Conservation (phyloP, 148 eudicot species). For the Polygonum aviculare region DNA sequence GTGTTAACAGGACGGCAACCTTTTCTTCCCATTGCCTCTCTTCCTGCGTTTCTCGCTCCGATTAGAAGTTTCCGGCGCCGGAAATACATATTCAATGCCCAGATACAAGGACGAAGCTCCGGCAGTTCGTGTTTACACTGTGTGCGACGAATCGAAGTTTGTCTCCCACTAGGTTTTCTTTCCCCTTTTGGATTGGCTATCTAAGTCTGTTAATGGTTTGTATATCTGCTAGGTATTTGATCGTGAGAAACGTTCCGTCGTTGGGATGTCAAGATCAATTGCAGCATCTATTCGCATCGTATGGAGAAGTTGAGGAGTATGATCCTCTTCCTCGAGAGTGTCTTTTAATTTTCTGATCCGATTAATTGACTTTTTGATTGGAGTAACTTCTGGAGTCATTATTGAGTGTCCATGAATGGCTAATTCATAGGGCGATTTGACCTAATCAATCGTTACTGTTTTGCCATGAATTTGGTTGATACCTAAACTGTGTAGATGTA, state of each 20-base stretch:
- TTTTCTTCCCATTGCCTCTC: not conserved
- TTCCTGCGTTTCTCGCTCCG: not conserved
- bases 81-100: slow-evolving; percentile 23
- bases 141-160: slow-evolving; percentile 96
- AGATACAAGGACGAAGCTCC: slow-evolving; percentile 58
- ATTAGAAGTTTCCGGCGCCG: not conserved
- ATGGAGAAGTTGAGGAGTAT: slow-evolving; percentile 87
- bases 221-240: slow-evolving; percentile 46
- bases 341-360: not conserved
- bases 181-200: not conserved
- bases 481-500: slow-evolving; percentile 37
- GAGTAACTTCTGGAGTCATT: not conserved
- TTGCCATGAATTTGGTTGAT: not conserved
- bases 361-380: not conserved
- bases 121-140: slow-evolving; percentile 81
- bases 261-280: slow-evolving; percentile 87
- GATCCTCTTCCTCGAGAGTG: not conserved
- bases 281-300: slow-evolving; percentile 49
- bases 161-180: not conserved
- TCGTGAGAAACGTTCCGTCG: slow-evolving; percentile 85
- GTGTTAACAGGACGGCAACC: not conserved
- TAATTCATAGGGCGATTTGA: too few species aligned
- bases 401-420: not conserved
- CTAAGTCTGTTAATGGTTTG: not conserved
- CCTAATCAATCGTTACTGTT: not conserved